Evolutionary conservation across 2,329 filamentous ascomycete genomes (phyloP).

Genomic region (Biscogniauxia sp.): DNA sequence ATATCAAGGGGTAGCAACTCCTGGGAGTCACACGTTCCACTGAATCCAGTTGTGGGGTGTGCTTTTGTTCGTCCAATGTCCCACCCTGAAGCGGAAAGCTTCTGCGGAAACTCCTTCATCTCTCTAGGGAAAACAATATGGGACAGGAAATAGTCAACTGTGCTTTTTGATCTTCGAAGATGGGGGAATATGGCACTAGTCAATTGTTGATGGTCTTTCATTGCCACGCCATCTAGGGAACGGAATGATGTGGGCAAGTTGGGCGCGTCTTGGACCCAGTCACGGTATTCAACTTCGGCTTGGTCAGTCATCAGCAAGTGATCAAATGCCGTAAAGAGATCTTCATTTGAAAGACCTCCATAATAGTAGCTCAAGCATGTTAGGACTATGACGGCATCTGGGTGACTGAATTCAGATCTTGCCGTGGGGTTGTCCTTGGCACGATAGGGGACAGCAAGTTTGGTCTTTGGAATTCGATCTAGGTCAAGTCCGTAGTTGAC

Average conservation of each 20-base stretch:
- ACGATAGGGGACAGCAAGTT: conserved; percentile 56
- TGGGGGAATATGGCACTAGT: conserved; percentile 47
- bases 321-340: conserved; percentile 47
- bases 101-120: conserved; percentile 60
- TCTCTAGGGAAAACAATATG: conserved; percentile 60
- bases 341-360: conserved; percentile 48
- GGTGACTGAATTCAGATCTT: conserved; percentile 61
- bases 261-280: conserved; percentile 42
- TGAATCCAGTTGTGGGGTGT: conserved; percentile 62
- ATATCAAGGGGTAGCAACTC: conserved; percentile 57
- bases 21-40: conserved; percentile 64
- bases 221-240: conserved; percentile 52
- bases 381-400: conserved; percentile 55
- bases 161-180: conserved; percentile 49
- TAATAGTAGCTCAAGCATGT: conserved; percentile 59
- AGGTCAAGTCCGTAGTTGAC: conserved; percentile 62
- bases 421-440: conserved; percentile 57
- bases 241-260: conserved; percentile 37
- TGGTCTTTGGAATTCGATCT: conserved; percentile 38
- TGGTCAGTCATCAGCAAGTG: conserved; percentile 52
- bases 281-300: conserved; percentile 47
- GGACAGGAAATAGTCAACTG: conserved; percentile 63
- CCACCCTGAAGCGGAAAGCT: conserved; percentile 66
- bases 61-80: conserved; percentile 52
- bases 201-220: conserved; percentile 53